These are phyloP conservation scores for Inga laurina DNA, from an alignment of 306 rosid genomes.

Conservation along the genomic window DNA sequence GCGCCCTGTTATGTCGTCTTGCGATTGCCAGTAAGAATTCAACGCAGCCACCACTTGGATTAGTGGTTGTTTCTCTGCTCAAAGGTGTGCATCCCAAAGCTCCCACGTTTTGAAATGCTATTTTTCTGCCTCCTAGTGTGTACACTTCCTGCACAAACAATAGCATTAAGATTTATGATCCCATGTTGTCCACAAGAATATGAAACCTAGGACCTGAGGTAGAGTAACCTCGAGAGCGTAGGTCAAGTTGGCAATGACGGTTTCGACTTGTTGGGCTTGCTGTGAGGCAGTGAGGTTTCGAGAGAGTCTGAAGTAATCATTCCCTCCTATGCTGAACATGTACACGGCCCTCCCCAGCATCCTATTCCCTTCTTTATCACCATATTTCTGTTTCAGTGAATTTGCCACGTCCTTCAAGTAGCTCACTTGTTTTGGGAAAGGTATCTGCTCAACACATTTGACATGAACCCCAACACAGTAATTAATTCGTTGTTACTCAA, in stretches of 20 bases:
- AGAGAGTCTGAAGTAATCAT: conserved; percentile 35
- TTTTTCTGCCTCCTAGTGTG: conserved; percentile 27
- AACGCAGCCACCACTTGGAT: background rate
- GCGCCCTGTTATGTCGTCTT: conserved; percentile 26
- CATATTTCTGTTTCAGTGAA: conserved; percentile 25
- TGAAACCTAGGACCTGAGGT: background rate
- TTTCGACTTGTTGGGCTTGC: conserved; percentile 24
- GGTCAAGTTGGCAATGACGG: conserved; percentile 43
- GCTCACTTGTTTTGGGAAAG: conserved; percentile 36
- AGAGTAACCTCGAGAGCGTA: conserved; percentile 23
- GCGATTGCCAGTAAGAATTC: conserved; percentile 12
- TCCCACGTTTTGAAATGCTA: conserved; percentile 26
- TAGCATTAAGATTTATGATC: background rate
- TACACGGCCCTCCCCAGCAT: conserved; percentile 38
- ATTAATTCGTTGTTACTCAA: too few species aligned
- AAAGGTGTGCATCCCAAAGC: conserved; percentile 26
- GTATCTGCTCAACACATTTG: conserved; percentile 24
- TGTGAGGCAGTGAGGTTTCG: conserved; percentile 31
- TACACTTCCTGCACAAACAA: conserved; percentile 24
- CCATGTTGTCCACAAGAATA: background rate
- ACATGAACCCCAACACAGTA: too few species aligned
- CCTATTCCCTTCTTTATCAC: conserved; percentile 36
- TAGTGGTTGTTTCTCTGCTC: background rate
- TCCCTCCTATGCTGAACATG: conserved; percentile 42
- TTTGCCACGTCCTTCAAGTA: conserved; percentile 37